phyloP scores from a whole-genome alignment of 1,284 basidiomycete species.

The Ustilago vetiveriae region DNA sequence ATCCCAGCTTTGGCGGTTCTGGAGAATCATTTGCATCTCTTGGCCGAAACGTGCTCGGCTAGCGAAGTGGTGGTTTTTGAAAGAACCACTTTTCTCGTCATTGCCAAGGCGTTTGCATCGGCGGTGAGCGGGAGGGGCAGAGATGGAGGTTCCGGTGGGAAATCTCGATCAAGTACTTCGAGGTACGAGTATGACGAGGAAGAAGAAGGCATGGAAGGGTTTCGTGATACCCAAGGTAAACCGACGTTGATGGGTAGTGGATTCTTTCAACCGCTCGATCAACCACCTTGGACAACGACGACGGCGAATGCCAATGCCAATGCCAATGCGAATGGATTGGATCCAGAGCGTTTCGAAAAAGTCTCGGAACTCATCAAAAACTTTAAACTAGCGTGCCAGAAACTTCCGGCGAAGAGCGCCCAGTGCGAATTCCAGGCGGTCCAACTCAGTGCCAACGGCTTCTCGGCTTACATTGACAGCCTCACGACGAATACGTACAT shows the following conservation, averaged over 20 bases:
- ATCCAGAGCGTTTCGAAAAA: slow-evolving; percentile 88
- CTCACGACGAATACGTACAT: slow-evolving; percentile 95
- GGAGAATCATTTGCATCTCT: slow-evolving; percentile 82
- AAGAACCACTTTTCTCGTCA: slow-evolving; percentile 94
- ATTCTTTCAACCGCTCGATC: slow-evolving; percentile 26
- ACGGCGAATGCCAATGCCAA: too few relatives aligned
- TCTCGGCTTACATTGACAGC: slow-evolving; percentile 91
- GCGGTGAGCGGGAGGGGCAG: too few relatives aligned
- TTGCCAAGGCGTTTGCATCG: slow-evolving; percentile 69
- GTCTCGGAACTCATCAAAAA: slow-evolving; percentile 94
- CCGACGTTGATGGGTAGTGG: slow-evolving; percentile 15
- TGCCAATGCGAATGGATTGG: too few relatives aligned
- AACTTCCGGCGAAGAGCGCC: slow-evolving; percentile 25
- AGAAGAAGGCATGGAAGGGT: slow-evolving; percentile 43
- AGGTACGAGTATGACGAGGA: slow-evolving; percentile 26
- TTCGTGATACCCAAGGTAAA: slow-evolving; percentile 29
- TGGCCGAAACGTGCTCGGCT: slow-evolving; percentile 85
- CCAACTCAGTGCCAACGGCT: slow-evolving; percentile 68
- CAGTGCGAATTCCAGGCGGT: slow-evolving; percentile 61
- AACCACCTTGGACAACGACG: too few relatives aligned
- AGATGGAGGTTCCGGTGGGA: not conserved
- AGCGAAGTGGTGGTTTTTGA: slow-evolving; percentile 96
- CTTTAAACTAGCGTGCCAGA: slow-evolving; percentile 84
- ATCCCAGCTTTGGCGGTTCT: slow-evolving; percentile 93
- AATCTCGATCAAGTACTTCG: not conserved